Conservation (phyloP, 1,139 yeast genomes). For the Candida tropicalis region DNA sequence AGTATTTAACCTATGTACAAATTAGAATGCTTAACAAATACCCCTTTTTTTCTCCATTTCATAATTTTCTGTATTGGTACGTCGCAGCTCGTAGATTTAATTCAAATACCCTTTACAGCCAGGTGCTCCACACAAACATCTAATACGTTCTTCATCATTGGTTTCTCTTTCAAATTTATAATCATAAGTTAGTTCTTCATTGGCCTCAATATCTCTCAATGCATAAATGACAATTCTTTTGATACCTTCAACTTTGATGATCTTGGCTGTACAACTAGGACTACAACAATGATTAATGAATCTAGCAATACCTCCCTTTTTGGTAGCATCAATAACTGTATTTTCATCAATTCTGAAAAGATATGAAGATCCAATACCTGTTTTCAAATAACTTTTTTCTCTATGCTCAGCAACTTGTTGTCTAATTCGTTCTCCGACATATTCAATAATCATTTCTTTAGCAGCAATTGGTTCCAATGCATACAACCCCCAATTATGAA, state of each 20-base stretch:
- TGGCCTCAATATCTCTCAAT: slow-evolving; percentile 80
- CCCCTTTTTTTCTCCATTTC: no score
- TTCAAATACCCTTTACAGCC: slow-evolving; percentile 93
- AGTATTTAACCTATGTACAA: slow-evolving; percentile 1
- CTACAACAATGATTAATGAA: slow-evolving; percentile 97
- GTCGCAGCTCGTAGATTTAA: no score
- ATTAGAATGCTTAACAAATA: neutral
- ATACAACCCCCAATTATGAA: slow-evolving; percentile 97
- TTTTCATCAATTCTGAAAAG: slow-evolving; percentile 90
- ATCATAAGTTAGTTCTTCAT: slow-evolving; percentile 93
- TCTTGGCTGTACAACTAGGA: slow-evolving; percentile 97
- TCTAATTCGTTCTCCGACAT: slow-evolving; percentile 95
- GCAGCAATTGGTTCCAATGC: slow-evolving; percentile 94
- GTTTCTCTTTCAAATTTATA: slow-evolving; percentile 92
- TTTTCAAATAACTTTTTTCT: slow-evolving; percentile 80
- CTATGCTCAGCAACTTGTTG: slow-evolving; percentile 95
- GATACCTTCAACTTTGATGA: slow-evolving; percentile 91
- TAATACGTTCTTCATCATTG: slow-evolving; percentile 85
- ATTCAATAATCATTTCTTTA: slow-evolving; percentile 96
- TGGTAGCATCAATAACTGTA: slow-evolving; percentile 96
- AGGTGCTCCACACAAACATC: slow-evolving; percentile 93
- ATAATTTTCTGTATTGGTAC: no score
- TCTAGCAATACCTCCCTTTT: slow-evolving; percentile 94
- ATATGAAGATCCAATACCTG: slow-evolving; percentile 95
- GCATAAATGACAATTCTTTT: slow-evolving; percentile 96